Conservation (phyloP, 495 filamentous ascomycete genomes). For the Staphylotrichum longicolle region DNA sequence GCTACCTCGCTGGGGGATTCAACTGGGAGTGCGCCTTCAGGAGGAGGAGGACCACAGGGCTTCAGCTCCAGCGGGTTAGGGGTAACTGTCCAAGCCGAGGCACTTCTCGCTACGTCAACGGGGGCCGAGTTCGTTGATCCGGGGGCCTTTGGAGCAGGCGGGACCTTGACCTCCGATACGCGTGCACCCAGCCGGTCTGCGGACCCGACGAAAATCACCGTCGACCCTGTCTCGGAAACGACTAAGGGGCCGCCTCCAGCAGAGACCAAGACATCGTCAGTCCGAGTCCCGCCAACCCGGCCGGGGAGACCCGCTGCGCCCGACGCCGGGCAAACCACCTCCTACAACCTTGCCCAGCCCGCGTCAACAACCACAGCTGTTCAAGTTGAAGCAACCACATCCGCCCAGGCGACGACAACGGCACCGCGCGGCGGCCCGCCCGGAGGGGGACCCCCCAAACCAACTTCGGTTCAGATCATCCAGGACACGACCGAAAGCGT, state of each 20-base stretch:
- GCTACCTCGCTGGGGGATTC: neutral
- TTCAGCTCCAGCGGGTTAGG: neutral
- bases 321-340: neutral
- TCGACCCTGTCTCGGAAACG: conserved; percentile 17
- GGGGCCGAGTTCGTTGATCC: conserved; percentile 23
- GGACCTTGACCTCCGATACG: conserved; percentile 24
- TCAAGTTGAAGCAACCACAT: neutral
- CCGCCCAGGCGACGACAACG: neutral
- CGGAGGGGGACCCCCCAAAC: neutral
- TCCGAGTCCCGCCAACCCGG: neutral
- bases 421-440: conserved; percentile 14
- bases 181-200: conserved; percentile 21
- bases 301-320: neutral
- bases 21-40: neutral
- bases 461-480: neutral
- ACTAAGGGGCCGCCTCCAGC: conserved; percentile 22
- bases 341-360: neutral
- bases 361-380: neutral
- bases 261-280: conserved; percentile 4
- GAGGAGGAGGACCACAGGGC: neutral
- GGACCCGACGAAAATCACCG: conserved; percentile 17
- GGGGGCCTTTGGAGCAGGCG: conserved; percentile 18
- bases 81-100: conserved; percentile 1
- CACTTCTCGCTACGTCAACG: conserved; percentile 9
- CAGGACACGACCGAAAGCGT: neutral